Percentiles rank a stretch among this genome's conserved stretches.
These are phyloP conservation scores for Cytospora paraplurivora DNA, from an alignment of 2,329 filamentous ascomycete genomes.

Conservation along the genomic window DNA sequence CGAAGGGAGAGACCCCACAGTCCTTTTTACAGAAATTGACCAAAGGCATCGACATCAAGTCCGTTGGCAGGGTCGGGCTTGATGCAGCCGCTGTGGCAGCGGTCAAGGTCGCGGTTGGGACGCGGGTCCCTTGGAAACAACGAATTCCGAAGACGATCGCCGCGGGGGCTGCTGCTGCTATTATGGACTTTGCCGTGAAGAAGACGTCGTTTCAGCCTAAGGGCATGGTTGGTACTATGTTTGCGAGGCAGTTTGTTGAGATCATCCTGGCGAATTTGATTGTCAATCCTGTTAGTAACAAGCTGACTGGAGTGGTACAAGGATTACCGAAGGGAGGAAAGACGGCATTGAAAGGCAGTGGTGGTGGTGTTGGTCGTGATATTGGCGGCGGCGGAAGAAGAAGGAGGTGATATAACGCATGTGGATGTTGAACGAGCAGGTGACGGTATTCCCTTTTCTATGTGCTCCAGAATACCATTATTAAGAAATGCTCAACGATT, in stretches of 20 bases:
- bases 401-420: not conserved
- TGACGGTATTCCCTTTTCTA: no score
- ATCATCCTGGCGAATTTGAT: conserved; percentile 25
- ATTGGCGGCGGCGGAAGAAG: not conserved
- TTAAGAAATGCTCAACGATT: no score
- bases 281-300: conserved; percentile 24
- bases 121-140: conserved; percentile 27
- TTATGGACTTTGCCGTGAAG: conserved; percentile 25
- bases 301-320: conserved; percentile 16
- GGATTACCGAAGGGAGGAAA: not conserved
- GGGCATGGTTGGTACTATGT: conserved; percentile 25
- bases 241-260: conserved; percentile 25
- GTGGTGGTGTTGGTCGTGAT: not conserved
- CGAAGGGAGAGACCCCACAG: conserved; percentile 22
- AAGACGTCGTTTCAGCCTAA: conserved; percentile 25
- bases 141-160: conserved; percentile 24
- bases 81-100: conserved; percentile 27
- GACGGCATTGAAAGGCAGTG: not conserved
- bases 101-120: conserved; percentile 27
- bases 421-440: not conserved
- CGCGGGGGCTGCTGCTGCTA: conserved; percentile 21
- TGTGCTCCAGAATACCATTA: no score
- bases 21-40: conserved; percentile 22
- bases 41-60: conserved; percentile 22
- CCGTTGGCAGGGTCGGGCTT: conserved; percentile 25